Evolutionary conservation across 495 filamentous ascomycete genomes (phyloP), one percentile per base, ranked within the genome.

Genomic region (Cercophora sp.): DNA sequence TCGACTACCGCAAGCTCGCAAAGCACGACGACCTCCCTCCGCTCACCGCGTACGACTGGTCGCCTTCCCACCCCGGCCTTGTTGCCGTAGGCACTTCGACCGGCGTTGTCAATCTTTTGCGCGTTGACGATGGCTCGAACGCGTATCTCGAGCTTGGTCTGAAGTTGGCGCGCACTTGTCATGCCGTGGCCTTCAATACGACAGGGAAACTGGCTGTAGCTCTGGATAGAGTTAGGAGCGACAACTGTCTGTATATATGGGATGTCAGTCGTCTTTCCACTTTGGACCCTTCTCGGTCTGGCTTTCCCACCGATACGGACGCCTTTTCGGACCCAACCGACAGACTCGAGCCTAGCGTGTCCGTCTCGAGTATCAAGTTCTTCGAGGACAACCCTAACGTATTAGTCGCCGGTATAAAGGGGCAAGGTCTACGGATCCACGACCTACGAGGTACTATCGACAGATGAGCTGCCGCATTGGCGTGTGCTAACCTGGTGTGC

Each of bases 11-110:
- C 51, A 80, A 82, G 41, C 59, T 89, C 2, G 81, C 84, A 8
- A 86, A 85, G 31, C 83, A 89, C 56, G 80, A 82, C 55, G 88
- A 91, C 59, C 80, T 96, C 15, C 91, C 91, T n/a, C 76, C 81
- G 6, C 85, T 95, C 61, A 89, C 85, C 44, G 89, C 91, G 23
- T 96, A 95, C 70, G 93, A 97, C 72, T 97, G 94, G 93, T 96
- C 94, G 0, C 85, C 88, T 8, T 75, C 78, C 15, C 65, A 72
- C 20, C 69, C 67, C 41, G 84, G 84, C 42, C 74, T 97, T 35
- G 81, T 96, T 35, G 90, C 87, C 23, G 82, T 97, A 13, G 93
- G 93, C 23, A 87, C 89, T 57, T 79, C 83, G 9, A 88, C 86
- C 43, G 94, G 93, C 25, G 84, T 93, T 57, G 87, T 91, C 52